These are phyloP conservation scores for Lecanicillium sp. DNA, from an alignment of 2,329 filamentous ascomycete species.

Conservation along the genomic window DNA sequence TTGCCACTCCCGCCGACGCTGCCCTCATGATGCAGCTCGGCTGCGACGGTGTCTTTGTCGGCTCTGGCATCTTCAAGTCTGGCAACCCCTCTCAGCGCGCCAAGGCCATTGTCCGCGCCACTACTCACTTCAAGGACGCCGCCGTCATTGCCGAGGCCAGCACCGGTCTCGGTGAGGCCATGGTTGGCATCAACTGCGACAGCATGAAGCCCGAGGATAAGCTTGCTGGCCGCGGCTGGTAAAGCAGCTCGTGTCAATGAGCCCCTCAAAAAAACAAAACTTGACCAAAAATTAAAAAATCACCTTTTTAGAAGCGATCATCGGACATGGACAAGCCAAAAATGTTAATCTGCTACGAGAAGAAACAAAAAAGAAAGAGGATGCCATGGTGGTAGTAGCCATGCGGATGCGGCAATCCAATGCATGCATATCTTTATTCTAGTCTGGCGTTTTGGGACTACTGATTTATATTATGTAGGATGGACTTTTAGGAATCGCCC, in stretches of 20 bases:
- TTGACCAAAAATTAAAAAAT: conserved; percentile 1
- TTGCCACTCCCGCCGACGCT: conserved; percentile 97
- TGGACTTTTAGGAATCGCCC: too few species aligned
- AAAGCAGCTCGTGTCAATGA: conserved; percentile 15
- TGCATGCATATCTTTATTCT: too few species aligned
- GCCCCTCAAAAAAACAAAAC: not conserved
- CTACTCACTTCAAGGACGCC: conserved; percentile 81
- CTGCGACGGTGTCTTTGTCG: conserved; percentile 96
- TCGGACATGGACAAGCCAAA: not conserved
- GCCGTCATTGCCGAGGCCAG: conserved; percentile 81
- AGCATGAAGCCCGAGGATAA: conserved; percentile 72
- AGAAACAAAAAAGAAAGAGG: too few species aligned
- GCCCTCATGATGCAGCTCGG: conserved; percentile 98
- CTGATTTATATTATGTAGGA: too few species aligned
- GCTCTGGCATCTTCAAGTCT: conserved; percentile 94
- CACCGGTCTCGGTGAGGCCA: conserved; percentile 87
- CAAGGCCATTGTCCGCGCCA: conserved; percentile 88
- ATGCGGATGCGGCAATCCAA: too few species aligned
- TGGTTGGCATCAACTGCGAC: conserved; percentile 89
- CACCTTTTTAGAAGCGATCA: not conserved
- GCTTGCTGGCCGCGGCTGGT: conserved; percentile 82
- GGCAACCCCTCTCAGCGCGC: conserved; percentile 85
- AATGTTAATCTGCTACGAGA: too few species aligned
- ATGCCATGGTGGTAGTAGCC: too few species aligned
- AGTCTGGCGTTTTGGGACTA: too few species aligned